A percentile compares a stretch with the other conserved stretches of the same genome.
Evolutionary conservation across 2,329 filamentous ascomycete species (phyloP).

Genomic region (Talaromyces albobiverticillius): DNA sequence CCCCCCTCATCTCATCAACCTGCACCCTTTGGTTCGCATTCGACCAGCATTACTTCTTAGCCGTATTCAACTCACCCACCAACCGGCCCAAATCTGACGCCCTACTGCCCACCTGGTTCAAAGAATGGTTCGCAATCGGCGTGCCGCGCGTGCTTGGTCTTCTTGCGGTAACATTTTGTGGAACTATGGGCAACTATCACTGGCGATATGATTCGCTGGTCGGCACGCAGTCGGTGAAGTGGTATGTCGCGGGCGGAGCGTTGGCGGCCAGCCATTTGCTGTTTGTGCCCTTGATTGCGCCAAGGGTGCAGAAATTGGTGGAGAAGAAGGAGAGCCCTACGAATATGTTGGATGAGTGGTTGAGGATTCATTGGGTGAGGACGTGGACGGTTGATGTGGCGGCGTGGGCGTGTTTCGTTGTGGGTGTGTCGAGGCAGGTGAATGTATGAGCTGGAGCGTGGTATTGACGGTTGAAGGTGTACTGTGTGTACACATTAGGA

Average conservation of each 20-base stretch:
- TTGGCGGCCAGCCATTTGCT: constrained; percentile 9
- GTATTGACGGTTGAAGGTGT: too few relatives aligned
- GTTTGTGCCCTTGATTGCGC: constrained; percentile 11
- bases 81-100: constrained; percentile 20
- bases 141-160: constrained; percentile 33
- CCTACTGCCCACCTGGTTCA: constrained; percentile 46
- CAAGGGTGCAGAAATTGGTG: constrained; percentile 3
- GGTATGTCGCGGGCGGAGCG: constrained; percentile 10
- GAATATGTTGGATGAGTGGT: constrained; percentile 4
- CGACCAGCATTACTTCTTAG: constrained; percentile 32
- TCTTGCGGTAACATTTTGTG: constrained; percentile 24
- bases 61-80: constrained; percentile 20
- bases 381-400: constrained; percentile 11
- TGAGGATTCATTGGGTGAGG: constrained; percentile 5
- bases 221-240: constrained; percentile 2
- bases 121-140: constrained; percentile 39
- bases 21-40: constrained; percentile 46
- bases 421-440: constrained; percentile 1
- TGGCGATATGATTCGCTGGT: constrained; percentile 9
- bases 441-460: neutral
- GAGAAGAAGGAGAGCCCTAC: constrained; percentile 2
- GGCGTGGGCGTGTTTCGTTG: constrained; percentile 9
- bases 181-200: constrained; percentile 10
- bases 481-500: too few relatives aligned
- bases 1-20: constrained; percentile 49